These are phyloP conservation scores for Ceratobasidium sp. DNA, from an alignment of 1,284 basidiomycete genomes.

Conservation along the genomic window DNA sequence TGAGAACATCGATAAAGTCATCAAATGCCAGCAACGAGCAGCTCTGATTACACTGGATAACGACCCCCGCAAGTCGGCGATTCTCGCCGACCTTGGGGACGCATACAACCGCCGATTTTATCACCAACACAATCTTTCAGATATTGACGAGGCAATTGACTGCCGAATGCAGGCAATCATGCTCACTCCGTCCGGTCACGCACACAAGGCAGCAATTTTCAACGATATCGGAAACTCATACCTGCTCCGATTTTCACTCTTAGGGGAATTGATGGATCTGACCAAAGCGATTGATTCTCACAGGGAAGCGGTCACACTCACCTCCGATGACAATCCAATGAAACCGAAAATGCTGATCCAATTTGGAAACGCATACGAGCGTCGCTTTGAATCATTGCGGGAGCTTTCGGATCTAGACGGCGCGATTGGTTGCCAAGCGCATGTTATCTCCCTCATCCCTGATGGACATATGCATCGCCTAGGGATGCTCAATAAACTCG, in stretches of 20 bases:
- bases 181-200: conserved; percentile 2
- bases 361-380: not conserved
- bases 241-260: not conserved
- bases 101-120: too few relatives aligned
- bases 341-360: not conserved
- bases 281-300: not conserved
- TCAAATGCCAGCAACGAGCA: too few relatives aligned
- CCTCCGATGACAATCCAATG: not conserved
- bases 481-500: too few relatives aligned
- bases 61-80: too few relatives aligned
- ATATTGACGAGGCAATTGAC: not conserved
- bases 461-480: too few relatives aligned
- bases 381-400: not conserved
- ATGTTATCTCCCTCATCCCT: too few relatives aligned
- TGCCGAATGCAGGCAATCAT: not conserved
- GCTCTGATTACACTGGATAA: too few relatives aligned
- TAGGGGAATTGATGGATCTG: not conserved
- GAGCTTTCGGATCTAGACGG: too few relatives aligned
- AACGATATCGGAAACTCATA: not conserved
- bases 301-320: not conserved
- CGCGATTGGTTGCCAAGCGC: too few relatives aligned
- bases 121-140: too few relatives aligned
- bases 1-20: too few relatives aligned
- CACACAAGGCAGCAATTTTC: not conserved
- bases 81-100: too few relatives aligned